Base-by-base conservation (phyloP, 2,329 filamentous ascomycete genomes). In the Calonectria pseudoreteaudii region DNA sequence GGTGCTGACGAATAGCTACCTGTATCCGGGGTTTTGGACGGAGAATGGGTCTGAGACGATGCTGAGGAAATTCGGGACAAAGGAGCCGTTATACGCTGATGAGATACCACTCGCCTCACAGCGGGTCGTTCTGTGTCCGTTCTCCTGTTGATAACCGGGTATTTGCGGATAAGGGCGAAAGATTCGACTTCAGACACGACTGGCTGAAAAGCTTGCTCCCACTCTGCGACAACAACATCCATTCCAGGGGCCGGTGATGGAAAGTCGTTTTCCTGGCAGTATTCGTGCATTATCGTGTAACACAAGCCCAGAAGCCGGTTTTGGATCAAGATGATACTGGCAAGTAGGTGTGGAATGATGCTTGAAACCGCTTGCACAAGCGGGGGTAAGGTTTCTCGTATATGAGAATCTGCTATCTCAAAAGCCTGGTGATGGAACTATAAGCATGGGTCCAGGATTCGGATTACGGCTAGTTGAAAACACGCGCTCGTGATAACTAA, bases 201-300 rank as follows among this genome's bases (percentile, higher is more conserved):
- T 23, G 73, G 73, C 23, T 53, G 64, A 26, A 73, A 73, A 44
- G 67, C 68, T 16, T 49, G 50, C 20, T 68, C 65, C 71, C 71
- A 75, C 23, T 73, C 71, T n/a, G 62, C 41, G 26, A 69, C 41
- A 6, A 75, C 73, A 20, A 36, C 36, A 38, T 71, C 58, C 73
- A 75, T 75, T 14, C 23, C 41, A 14, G 71, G 73, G 5, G 73
- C 56, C 0, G 73, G 71, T 14, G 73, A 75, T 20, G 73, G 68
- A 50, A 75, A 73, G 14, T 65, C 50, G n/a, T 75, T 71, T 7
- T 71, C 65, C 44, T 66, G 60, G 30, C 73, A 75, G 44, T 73
- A 75, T 16, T 71, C 73, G 31, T 71, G 71, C 34, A 75, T 53
- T 30, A 73, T 49, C 10, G 73, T 75, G 56, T 75, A 75, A 44